Evolutionary conservation across 2,329 filamentous ascomycete genomes (phyloP).

Genomic region (Colletotrichum melonis): DNA sequence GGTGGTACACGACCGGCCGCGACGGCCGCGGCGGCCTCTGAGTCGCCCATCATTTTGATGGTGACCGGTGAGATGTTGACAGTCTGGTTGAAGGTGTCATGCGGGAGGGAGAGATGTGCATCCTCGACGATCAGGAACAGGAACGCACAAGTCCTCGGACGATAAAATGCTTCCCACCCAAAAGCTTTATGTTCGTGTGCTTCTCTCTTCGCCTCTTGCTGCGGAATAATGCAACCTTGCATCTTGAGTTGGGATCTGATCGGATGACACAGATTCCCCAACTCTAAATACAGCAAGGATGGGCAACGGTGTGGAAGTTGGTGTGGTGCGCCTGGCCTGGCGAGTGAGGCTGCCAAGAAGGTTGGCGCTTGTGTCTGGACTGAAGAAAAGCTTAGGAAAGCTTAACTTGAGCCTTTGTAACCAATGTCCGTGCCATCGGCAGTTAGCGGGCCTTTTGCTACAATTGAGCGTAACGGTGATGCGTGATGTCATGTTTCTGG

Average conservation of each 20-base stretch:
- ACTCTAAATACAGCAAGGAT: constrained; percentile 22
- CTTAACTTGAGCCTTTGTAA: not conserved
- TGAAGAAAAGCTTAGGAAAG: constrained; percentile 22
- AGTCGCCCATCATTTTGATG: constrained; percentile 27
- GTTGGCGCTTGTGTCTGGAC: constrained; percentile 32
- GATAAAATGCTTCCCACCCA: not conserved
- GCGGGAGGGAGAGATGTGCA: not conserved
- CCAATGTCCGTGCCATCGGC: constrained; percentile 21
- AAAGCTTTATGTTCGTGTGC: constrained; percentile 21
- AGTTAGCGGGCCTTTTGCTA: not conserved
- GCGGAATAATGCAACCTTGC: constrained; percentile 1
- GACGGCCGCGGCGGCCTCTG: constrained; percentile 44
- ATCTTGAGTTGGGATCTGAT: constrained; percentile 17
- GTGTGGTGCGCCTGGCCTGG: not conserved
- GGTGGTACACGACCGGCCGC: constrained; percentile 49
- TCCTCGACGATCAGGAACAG: not conserved
- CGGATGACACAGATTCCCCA: constrained; percentile 35
- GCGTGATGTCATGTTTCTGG: not conserved
- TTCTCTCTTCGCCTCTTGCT: not conserved
- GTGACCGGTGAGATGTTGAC: constrained; percentile 6
- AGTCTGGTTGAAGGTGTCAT: not conserved
- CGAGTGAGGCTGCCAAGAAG: constrained; percentile 34
- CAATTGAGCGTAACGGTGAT: not conserved
- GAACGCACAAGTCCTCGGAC: not conserved
- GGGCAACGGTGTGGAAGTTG: not conserved